These are phyloP conservation scores for Colletotrichum spaethianum DNA, from an alignment of 2,329 filamentous ascomycete genomes.

Conservation along the genomic window DNA sequence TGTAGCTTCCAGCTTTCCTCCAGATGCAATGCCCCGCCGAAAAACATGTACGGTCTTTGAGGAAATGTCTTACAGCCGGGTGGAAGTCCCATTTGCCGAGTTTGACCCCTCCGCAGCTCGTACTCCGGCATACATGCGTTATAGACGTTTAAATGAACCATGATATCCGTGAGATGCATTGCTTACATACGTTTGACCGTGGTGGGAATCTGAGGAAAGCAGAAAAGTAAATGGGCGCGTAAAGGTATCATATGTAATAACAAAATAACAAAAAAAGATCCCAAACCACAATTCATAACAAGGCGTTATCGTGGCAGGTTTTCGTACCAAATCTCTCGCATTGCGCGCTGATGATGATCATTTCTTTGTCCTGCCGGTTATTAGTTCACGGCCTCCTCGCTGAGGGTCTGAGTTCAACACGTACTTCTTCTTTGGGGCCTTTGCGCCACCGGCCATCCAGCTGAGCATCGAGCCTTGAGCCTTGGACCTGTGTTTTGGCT, in stretches of 20 bases:
- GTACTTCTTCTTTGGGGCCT: constrained; percentile 52
- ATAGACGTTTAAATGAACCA: constrained; percentile 29
- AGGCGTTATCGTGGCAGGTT: neutral
- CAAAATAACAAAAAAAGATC: constrained; percentile 33
- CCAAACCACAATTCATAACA: constrained; percentile 10
- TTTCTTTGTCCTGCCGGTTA: constrained; percentile 43
- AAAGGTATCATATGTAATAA: constrained; percentile 49
- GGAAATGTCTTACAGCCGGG: constrained; percentile 10
- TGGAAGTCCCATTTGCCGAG: neutral
- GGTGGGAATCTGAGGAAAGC: constrained; percentile 36
- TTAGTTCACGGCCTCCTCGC: neutral
- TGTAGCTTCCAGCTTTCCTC: constrained; percentile 18
- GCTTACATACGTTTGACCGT: neutral
- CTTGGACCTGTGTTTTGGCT: constrained; percentile 49
- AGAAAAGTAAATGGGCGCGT: constrained; percentile 36
- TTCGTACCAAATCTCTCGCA: neutral
- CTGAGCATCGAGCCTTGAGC: constrained; percentile 48
- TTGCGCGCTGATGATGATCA: constrained; percentile 33
- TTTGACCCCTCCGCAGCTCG: constrained; percentile 34
- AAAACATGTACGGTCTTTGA: constrained; percentile 14
- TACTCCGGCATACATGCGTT: constrained; percentile 43
- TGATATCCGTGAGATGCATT: constrained; percentile 28
- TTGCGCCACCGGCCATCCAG: constrained; percentile 50
- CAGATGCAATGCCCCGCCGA: constrained; percentile 21
- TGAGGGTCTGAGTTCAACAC: constrained; percentile 19